Conservation (phyloP, 169 alveolate genomes). For the Blepharisma undulans region DNA sequence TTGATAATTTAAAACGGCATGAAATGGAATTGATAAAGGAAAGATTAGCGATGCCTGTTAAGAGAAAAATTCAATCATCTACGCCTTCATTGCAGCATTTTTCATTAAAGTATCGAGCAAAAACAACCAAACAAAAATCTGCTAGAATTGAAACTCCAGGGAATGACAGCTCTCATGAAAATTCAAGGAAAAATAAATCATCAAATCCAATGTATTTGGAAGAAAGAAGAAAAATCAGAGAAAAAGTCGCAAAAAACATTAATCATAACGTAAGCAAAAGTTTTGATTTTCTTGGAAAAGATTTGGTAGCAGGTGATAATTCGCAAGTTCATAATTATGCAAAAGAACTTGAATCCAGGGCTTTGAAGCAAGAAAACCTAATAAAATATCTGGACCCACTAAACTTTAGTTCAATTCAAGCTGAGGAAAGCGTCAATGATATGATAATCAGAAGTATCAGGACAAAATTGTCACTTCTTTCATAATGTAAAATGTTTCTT, state of each 20-base stretch:
- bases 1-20: background rate
- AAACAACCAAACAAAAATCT: background rate
- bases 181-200: background rate
- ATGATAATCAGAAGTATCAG: background rate
- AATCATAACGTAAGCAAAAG: background rate
- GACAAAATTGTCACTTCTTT: conserved; percentile 7
- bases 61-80: background rate
- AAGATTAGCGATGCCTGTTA: background rate
- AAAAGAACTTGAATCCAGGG: background rate
- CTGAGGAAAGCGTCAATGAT: background rate
- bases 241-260: background rate
- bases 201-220: background rate
- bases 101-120: background rate
- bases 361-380: background rate
- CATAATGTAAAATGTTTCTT: background rate
- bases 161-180: background rate
- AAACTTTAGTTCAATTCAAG: background rate
- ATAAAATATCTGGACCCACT: background rate
- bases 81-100: background rate
- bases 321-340: background rate
- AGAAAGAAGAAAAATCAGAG: background rate
- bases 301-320: background rate
- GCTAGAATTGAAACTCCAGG: background rate
- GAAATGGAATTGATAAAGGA: conserved; percentile 20
- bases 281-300: background rate